These are phyloP conservation scores for Cyclotella baltica DNA, from an alignment of 108 stramenopile species.

Conservation along the genomic window DNA sequence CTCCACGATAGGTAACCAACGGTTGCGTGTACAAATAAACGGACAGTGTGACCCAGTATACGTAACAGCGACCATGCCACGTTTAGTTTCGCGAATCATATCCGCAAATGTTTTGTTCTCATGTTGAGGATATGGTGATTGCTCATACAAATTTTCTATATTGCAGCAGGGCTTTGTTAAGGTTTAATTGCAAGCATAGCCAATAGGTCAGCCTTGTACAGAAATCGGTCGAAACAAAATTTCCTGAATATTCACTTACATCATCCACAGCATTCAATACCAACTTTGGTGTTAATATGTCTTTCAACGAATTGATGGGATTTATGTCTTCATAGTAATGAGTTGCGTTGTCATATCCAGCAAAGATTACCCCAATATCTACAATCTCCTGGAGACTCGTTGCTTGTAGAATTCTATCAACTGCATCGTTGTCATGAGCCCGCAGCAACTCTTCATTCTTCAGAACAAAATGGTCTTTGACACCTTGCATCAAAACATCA, in stretches of 20 bases:
- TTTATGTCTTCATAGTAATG: constrained; percentile 54
- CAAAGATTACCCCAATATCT: constrained; percentile 50
- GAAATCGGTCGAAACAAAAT: background rate
- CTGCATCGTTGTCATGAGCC: constrained; percentile 34
- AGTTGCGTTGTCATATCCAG: constrained; percentile 50
- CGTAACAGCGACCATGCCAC: constrained; percentile 55
- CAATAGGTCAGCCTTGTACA: too few species aligned
- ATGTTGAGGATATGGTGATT: constrained; percentile 50
- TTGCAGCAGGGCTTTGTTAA: constrained; percentile 54
- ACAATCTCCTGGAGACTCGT: constrained; percentile 56
- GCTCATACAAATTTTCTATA: constrained; percentile 57
- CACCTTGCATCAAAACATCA: constrained; percentile 41
- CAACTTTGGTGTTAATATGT: constrained; percentile 57
- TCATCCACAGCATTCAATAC: constrained; percentile 62
- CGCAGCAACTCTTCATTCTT: constrained; percentile 55
- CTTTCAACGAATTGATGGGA: constrained; percentile 52
- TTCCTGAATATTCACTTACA: background rate
- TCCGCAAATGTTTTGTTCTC: constrained; percentile 46
- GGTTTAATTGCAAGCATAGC: background rate
- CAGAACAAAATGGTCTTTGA: constrained; percentile 58
- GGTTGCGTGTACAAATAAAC: constrained; percentile 47
- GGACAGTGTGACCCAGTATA: constrained; percentile 61
- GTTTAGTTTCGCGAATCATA: constrained; percentile 39
- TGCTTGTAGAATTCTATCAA: constrained; percentile 37
- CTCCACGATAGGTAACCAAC: constrained; percentile 26